Conservation (phyloP, 768 basidiomycete genomes). For the Postia placenta region DNA sequence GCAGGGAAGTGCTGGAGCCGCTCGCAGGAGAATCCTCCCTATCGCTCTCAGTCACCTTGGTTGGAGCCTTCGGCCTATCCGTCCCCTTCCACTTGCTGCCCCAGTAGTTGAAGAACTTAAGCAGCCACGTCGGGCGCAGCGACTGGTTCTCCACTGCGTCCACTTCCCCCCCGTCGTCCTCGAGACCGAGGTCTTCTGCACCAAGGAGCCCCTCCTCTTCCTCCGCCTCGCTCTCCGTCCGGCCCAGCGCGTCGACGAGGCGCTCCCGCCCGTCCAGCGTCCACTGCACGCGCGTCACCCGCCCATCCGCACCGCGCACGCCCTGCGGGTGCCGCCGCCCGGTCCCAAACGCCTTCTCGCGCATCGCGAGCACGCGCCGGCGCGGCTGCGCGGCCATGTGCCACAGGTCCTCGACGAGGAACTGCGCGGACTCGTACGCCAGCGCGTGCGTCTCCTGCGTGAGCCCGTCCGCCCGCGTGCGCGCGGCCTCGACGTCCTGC, state of each 20-base stretch:
- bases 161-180: slow-evolving; percentile 37
- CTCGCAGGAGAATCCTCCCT: slow-evolving; percentile 1
- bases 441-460: slow-evolving; percentile 61
- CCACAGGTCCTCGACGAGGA: slow-evolving; percentile 62
- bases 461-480: slow-evolving; percentile 43
- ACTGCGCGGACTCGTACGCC: slow-evolving; percentile 67
- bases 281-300: slow-evolving; percentile 64
- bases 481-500: slow-evolving; percentile 44
- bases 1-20: slow-evolving; percentile 9
- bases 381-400: slow-evolving; percentile 54
- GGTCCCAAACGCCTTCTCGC: slow-evolving; percentile 64
- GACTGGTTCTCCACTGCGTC: slow-evolving; percentile 50
- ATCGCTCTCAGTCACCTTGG: neutral
- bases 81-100: slow-evolving; percentile 46
- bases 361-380: slow-evolving; percentile 55
- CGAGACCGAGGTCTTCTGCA: slow-evolving; percentile 15
- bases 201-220: slow-evolving; percentile 47
- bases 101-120: slow-evolving; percentile 75
- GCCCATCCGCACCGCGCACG: slow-evolving; percentile 50
- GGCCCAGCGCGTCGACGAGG: slow-evolving; percentile 60
- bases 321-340: slow-evolving; percentile 47
- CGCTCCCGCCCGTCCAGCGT: slow-evolving; percentile 56
- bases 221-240: slow-evolving; percentile 73
- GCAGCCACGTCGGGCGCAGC: slow-evolving; percentile 72
- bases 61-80: neutral